Percentiles rank a stretch among this genome's conserved stretches.
Conservation (phyloP, 108 stramenopile species). For the Cyclotella choctawhatcheeana region DNA sequence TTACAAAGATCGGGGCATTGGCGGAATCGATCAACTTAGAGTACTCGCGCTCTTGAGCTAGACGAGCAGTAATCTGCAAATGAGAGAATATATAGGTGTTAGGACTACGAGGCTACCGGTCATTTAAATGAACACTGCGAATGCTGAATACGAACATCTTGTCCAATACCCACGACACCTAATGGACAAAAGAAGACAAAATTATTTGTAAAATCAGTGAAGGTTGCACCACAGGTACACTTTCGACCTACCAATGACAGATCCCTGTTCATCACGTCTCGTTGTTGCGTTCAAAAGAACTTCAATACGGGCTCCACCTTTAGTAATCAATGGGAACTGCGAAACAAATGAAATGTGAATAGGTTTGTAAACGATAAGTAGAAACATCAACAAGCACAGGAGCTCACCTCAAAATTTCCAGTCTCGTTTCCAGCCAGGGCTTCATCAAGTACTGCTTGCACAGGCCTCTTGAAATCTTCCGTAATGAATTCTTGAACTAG, state of each 20-base stretch:
- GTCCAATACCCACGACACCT: background rate
- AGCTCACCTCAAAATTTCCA: conserved; percentile 62
- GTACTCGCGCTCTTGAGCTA: conserved; percentile 42
- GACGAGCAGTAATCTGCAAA: conserved; percentile 50
- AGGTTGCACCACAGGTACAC: background rate
- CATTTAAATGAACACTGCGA: no score
- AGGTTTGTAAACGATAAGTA: no score
- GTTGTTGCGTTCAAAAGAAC: conserved; percentile 61
- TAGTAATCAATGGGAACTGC: conserved; percentile 31
- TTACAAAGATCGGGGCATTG: conserved; percentile 82
- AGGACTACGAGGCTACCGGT: no score
- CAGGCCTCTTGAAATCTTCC: conserved; percentile 45
- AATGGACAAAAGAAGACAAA: no score
- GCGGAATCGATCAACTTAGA: conserved; percentile 69
- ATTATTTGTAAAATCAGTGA: no score
- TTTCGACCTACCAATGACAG: background rate
- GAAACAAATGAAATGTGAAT: no score
- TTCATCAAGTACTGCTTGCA: conserved; percentile 61
- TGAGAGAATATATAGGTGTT: background rate
- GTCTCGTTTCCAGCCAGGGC: conserved; percentile 69
- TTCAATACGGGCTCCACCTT: conserved; percentile 24
- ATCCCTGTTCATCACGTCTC: conserved; percentile 35
- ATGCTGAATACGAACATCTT: background rate
- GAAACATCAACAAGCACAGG: no score
- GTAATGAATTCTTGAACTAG: conserved; percentile 78